Base-by-base conservation (phyloP, 345 rosid species). In the Corchorus olitorius region DNA sequence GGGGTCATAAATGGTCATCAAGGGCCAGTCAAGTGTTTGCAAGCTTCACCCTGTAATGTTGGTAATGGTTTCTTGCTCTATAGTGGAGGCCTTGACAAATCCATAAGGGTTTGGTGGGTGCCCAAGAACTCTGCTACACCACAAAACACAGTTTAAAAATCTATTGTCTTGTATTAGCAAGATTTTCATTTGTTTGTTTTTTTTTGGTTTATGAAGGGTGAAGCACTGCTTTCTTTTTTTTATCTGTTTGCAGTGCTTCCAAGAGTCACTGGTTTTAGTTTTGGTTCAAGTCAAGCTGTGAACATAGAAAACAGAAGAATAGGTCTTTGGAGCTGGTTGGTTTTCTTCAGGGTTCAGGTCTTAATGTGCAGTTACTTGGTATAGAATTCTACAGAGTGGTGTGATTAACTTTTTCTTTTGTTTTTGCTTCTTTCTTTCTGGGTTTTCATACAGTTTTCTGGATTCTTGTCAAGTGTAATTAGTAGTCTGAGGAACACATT, bases 81-180 rank as follows among this genome's bases (percentile, higher is more conserved):
- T 66, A 94, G 98, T 72, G 99, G 98, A 33, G 85, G 99, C 52
- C 91, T 94, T 76, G 99, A 97, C 64, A 92, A 87, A 81, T 90
- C 94, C 73, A 78, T 97, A 41, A 92, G 97, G 60, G 95, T 97
- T 8, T 97, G 99, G 99, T 90, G 97, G 89, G 93, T 97, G 70
- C 90, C 98, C 20, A 91, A 81, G 45, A 81, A 80, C 9, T 76
- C 77, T 35, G 19, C 62, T 16, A 68, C 70, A 48, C 5, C 43
- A 75, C 13, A 78, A 45, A 54, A 55, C 63, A 53, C 70, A 61
- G 52, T 49, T 15, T 53, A 73, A 20, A 79, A 71, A 22, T 48
- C 77, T 35, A 74, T 70, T 8, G 75, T 17, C 56, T 79, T 75
- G 78, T 43, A 22, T 50, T 58, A 27, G 70, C 41, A 16, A 35